These are phyloP conservation scores for Alternaria infectoria DNA, from an alignment of 2,329 filamentous ascomycete genomes.

Conservation along the genomic window DNA sequence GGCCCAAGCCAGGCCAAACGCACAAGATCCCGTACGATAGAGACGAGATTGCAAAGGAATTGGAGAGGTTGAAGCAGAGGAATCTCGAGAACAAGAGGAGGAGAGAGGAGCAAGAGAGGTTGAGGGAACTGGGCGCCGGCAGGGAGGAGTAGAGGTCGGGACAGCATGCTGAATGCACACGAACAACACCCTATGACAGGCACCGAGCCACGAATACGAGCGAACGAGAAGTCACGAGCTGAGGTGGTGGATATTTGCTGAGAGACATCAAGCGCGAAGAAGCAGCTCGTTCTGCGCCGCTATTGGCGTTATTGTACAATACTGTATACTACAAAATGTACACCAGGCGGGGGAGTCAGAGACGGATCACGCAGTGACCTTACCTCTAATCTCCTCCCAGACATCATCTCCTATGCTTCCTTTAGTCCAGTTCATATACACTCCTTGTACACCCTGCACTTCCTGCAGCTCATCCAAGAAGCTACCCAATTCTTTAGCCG, in stretches of 20 bases:
- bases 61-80: conserved; percentile 69
- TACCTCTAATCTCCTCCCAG: conserved; percentile 49
- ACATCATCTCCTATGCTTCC: conserved; percentile 47
- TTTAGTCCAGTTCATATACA: conserved; percentile 72
- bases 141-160: conserved; percentile 21
- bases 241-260: conserved; percentile 3
- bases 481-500: conserved; percentile 63
- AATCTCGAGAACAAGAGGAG: conserved; percentile 56
- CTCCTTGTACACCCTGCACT: conserved; percentile 76
- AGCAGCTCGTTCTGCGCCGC: conserved; percentile 35
- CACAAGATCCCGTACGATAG: conserved; percentile 77
- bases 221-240: background rate
- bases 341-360: background rate
- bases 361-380: conserved; percentile 39
- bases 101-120: conserved; percentile 52
- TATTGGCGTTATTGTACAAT: conserved; percentile 32
- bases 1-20: conserved; percentile 81
- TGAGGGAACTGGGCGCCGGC: conserved; percentile 20
- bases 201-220: background rate
- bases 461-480: conserved; percentile 69
- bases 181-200: background rate
- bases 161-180: background rate
- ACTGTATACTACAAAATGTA: background rate
- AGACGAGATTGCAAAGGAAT: conserved; percentile 83
- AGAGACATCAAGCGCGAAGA: conserved; percentile 23